Base-by-base conservation (phyloP, 805 yeast species). In the Maudiozyma barnettii region DNA sequence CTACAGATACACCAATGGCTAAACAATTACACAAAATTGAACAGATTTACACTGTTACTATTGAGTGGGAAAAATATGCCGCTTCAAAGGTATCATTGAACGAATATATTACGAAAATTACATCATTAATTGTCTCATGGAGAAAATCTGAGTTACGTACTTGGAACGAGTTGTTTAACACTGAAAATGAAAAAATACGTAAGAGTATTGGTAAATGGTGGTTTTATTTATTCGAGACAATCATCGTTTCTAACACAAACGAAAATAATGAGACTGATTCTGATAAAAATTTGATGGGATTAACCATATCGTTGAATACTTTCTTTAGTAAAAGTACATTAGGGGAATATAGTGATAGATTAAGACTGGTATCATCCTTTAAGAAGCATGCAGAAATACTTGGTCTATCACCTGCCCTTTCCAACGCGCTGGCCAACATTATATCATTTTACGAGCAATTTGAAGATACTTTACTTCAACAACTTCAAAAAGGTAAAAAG, bases 21-120 rank as follows among this genome's bases (percentile, higher is more conserved):
- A 76, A 84, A 54, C 73, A 82, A 47, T 70, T 95, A 39, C 84
- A 82, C 44, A 90, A 90, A 64, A 67, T 88, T 33, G 99, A 93
- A 65, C 95, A 86, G 59, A 76, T 91, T 26, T 86, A 85, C 58
- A 84, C 88, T 0, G 81, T 77, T 58, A 73, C 90, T 51, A 74
- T 82, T 22, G 98, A 93, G 61, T 93, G 99, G 97, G 93, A 93
- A 62, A 84, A 86, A 53, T 89, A 85, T 65, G 95, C 97, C 1
- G 79, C 89, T 26, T 73, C 79, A 10, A 82, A 84, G 45, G 90
- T 84, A 0, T 76, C 95, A 1, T 67, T 93, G 45, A 69, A 69
- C 37, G 57, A 56, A 0, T 75, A 77, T 44, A 74, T 81, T 51
- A 81, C 78, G 38, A 71, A 74, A 13, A 64, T 87, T 29, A 80